A percentile compares a stretch with the other conserved stretches of the same genome.
Conservation (phyloP, 768 basidiomycete species). For the Xerocomus spinulosus region DNA sequence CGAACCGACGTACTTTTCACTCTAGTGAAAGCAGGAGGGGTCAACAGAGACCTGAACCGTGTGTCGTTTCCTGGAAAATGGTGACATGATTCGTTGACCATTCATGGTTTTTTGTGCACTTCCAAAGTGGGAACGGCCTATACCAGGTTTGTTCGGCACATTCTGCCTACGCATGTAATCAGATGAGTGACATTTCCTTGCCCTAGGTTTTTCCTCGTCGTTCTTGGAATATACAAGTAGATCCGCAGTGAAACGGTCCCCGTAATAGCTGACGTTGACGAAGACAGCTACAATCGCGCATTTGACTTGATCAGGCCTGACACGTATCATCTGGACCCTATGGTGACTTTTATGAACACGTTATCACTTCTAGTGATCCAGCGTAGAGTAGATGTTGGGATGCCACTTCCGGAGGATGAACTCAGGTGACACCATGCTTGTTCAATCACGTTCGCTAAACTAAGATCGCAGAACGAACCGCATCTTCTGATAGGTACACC, state of each 20-base stretch:
- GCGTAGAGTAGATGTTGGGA: conserved; percentile 4
- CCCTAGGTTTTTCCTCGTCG: conserved; percentile 4
- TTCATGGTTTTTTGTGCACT: too few species aligned
- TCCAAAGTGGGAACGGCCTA: conserved; percentile 1
- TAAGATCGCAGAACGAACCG: conserved; percentile 2
- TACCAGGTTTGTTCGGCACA: background rate
- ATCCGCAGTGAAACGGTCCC: conserved; percentile 55
- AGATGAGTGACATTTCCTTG: background rate
- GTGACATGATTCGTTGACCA: too few species aligned
- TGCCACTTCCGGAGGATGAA: conserved; percentile 5
- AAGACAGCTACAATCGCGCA: conserved; percentile 56
- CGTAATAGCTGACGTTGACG: conserved; percentile 59
- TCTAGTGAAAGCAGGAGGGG: too few species aligned
- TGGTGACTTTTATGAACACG: background rate
- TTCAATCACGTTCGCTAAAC: background rate
- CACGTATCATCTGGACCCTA: background rate
- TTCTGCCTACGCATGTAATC: background rate
- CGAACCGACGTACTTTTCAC: too few species aligned
- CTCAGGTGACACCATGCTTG: conserved; percentile 1
- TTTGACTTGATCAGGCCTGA: conserved; percentile 9
- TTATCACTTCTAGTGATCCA: conserved; percentile 1
- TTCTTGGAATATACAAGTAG: conserved; percentile 67
- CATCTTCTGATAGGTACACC: too few species aligned
- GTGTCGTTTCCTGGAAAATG: too few species aligned
- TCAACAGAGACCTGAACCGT: too few species aligned